phyloP scores from a whole-genome alignment of 2,329 filamentous ascomycete genomes.

The Pestalotiopsis sp. region DNA sequence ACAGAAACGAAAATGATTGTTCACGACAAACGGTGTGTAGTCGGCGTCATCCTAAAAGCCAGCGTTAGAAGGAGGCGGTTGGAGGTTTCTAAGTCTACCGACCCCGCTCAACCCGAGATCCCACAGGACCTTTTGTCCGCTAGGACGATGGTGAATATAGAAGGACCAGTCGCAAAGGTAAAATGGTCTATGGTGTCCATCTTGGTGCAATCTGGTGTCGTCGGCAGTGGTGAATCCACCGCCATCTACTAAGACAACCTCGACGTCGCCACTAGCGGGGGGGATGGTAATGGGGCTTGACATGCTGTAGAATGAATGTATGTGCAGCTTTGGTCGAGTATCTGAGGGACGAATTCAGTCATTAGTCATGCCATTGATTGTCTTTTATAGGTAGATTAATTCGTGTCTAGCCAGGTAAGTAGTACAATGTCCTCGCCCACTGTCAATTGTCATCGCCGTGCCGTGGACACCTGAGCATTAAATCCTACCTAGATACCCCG shows the following conservation, averaged over 20 bases:
- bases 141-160: not conserved
- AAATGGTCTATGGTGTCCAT: not conserved
- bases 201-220: not conserved
- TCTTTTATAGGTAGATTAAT: too few relatives aligned
- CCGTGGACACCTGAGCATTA: not conserved
- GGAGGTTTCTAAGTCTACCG: not conserved
- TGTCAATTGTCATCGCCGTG: not conserved
- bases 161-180: slow-evolving; percentile 7
- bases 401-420: too few relatives aligned
- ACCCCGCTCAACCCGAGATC: slow-evolving; percentile 5
- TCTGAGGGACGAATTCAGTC: not conserved
- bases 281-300: not conserved
- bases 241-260: slow-evolving; percentile 1
- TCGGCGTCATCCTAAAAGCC: not conserved
- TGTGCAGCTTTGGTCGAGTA: not conserved
- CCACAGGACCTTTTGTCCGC: not conserved
- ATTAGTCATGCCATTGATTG: not conserved
- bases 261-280: not conserved
- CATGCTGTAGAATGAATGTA: not conserved
- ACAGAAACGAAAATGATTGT: slow-evolving; percentile 1
- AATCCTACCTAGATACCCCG: not conserved
- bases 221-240: slow-evolving; percentile 8
- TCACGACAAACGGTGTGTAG: slow-evolving; percentile 7
- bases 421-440: not conserved
- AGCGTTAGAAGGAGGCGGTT: not conserved